Conservation (phyloP, 768 basidiomycete species). For the Hygrophorus pudorinus region DNA sequence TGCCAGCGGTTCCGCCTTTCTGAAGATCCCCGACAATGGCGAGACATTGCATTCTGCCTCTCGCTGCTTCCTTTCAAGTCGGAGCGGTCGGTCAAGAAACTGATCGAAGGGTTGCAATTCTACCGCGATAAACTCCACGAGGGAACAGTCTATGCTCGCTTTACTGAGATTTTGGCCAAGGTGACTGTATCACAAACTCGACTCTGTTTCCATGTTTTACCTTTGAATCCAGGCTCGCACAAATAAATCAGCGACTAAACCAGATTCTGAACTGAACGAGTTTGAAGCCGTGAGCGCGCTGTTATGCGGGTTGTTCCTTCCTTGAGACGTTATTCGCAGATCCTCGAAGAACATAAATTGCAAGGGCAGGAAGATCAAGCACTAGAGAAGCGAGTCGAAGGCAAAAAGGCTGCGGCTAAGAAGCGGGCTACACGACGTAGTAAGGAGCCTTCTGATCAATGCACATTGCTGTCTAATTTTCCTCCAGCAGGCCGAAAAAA, state of each 20-base stretch:
- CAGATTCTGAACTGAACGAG: conserved; percentile 88
- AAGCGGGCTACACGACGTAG: conserved; percentile 49
- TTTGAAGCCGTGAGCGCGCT: conserved; percentile 63
- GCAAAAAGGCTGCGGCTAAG: conserved; percentile 74
- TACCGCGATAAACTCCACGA: conserved; percentile 98
- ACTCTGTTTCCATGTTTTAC: background rate
- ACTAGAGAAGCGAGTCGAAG: conserved; percentile 75
- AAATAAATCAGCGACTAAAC: conserved; percentile 88
- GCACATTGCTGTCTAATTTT: background rate
- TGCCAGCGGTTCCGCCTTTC: conserved; percentile 90
- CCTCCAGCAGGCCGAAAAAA: conserved; percentile 13
- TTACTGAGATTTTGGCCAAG: conserved; percentile 88
- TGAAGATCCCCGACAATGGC: conserved; percentile 90
- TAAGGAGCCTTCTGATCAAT: conserved; percentile 11
- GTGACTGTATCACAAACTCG: conserved; percentile 25
- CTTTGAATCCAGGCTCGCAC: conserved; percentile 49
- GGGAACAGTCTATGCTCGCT: conserved; percentile 64
- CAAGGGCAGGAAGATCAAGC: conserved; percentile 92
- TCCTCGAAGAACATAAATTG: conserved; percentile 68
- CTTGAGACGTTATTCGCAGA: conserved; percentile 31
- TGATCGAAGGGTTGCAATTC: conserved; percentile 84
- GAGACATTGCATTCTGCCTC: conserved; percentile 93
- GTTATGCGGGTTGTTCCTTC: background rate
- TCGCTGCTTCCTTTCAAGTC: conserved; percentile 95
- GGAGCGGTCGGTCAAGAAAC: conserved; percentile 91